These are phyloP conservation scores for Filosporella fistucella DNA, from an alignment of 495 filamentous ascomycete genomes.

Conservation along the genomic window DNA sequence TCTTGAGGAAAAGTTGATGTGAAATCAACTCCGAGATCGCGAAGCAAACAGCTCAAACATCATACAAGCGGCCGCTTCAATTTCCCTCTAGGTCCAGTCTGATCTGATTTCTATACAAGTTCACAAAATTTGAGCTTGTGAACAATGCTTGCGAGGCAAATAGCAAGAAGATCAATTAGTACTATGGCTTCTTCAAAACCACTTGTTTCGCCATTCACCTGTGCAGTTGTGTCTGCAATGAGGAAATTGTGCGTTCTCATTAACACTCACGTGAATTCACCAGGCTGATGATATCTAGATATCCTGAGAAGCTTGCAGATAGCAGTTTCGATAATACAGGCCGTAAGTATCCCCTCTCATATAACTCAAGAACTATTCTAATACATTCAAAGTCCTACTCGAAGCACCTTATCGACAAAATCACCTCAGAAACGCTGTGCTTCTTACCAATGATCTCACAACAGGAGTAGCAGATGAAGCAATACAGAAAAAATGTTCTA, in stretches of 20 bases:
- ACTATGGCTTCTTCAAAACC: constrained; percentile 8
- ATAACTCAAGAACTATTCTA: background rate
- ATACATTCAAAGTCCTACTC: constrained; percentile 54
- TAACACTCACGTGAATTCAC: background rate
- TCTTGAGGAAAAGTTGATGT: constrained; percentile 17
- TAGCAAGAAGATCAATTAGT: constrained; percentile 6
- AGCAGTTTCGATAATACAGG: constrained; percentile 93
- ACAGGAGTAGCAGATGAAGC: constrained; percentile 88
- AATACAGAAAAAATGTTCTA: constrained; percentile 65
- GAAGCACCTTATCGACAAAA: constrained; percentile 55
- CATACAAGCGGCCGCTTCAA: background rate
- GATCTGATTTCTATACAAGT: background rate
- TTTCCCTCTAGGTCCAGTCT: background rate
- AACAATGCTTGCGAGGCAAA: constrained; percentile 6
- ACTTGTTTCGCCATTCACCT: constrained; percentile 51
- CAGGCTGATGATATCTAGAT: constrained; percentile 46
- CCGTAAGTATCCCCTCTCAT: constrained; percentile 40
- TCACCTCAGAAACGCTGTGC: constrained; percentile 59
- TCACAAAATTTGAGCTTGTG: constrained; percentile 12
- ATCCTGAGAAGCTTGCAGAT: constrained; percentile 84
- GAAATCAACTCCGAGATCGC: constrained; percentile 17
- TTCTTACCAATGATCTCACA: constrained; percentile 91
- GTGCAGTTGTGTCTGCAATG: constrained; percentile 77
- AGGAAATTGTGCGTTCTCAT: constrained; percentile 62
- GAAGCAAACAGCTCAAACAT: constrained; percentile 7